Base-by-base conservation (phyloP, 345 rosid species). In the Passiflora organensis region DNA sequence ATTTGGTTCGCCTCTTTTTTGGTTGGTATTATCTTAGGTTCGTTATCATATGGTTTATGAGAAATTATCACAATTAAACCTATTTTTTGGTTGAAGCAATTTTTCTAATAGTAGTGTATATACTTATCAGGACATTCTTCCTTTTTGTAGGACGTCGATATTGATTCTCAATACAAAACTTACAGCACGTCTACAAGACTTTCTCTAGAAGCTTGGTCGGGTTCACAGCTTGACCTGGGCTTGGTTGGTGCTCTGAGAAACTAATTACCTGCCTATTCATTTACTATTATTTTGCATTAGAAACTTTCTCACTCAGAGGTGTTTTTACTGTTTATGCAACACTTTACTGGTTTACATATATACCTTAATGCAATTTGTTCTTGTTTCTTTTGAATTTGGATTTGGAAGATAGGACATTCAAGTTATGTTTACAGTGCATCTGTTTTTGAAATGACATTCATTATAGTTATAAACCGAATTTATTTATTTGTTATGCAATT, bases 171-270 rank as follows among this genome's bases (percentile, higher is more conserved):
- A 47, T 88, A 86, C 62, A 82, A 71, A 77, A 77, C 68, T 60
- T 88, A 82, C 70, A 74, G 91, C 48, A 55, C 76, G 38, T 71
- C 82, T 55, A 88, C 95, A 37, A 78, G 82, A 64, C 65, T 34
- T 3, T 88, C 96, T 68, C 90, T 91, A 22, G 94, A 86, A 86
- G 84, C 84, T 45, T 91, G 98, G 98, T 82, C 89, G 21, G 90
- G 84, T 51, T 76, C 78, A 51, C 84, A 77, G 85, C 79, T 86
- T 69, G 96, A 91, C 78, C 65, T 91, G 84, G 90, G 84, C 61
- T 75, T 91, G 96, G 96, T 91, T 76, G 60, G 87, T 70, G 51
- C 51, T 53, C 45, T 70, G 53, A 22, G 38, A 58, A 54, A 25
- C 41, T 14, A 36, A 25, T 56, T 36, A 16, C 53, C 32, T 44